These are phyloP conservation scores for Trypanosoma platydactyli DNA, from an alignment of 208 protist genomes.

Conservation along the genomic window DNA sequence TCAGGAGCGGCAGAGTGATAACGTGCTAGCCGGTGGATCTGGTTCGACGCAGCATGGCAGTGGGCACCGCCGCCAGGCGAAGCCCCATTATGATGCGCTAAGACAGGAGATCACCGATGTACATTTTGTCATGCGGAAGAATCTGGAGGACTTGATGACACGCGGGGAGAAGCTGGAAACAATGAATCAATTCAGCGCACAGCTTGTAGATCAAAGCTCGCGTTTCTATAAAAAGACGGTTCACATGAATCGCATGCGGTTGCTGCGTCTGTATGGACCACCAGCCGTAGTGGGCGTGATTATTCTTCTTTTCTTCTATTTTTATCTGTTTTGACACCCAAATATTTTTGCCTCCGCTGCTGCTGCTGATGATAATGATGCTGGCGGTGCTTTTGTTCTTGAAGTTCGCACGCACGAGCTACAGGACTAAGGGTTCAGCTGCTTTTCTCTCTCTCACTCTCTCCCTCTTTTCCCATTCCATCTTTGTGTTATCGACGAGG, in stretches of 20 bases:
- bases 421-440: too few species aligned
- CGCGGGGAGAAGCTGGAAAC: conserved; percentile 88
- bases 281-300: conserved; percentile 63
- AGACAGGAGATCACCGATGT: conserved; percentile 86
- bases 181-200: conserved; percentile 85
- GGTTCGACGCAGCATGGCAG: conserved; percentile 3
- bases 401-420: too few species aligned
- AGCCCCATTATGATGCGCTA: conserved; percentile 75
- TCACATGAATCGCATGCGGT: conserved; percentile 87
- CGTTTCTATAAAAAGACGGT: conserved; percentile 88
- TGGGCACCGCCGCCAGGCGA: conserved; percentile 62
- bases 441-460: not conserved
- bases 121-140: conserved; percentile 91
- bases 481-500: not conserved
- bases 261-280: conserved; percentile 84
- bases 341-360: too few species aligned
- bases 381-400: not conserved
- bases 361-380: not conserved
- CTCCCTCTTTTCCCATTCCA: too few species aligned
- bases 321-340: conserved; percentile 70
- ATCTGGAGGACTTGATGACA: conserved; percentile 88
- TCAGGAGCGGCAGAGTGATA: conserved; percentile 57
- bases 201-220: conserved; percentile 79
- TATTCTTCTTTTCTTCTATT: conserved; percentile 74
- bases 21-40: conserved; percentile 37